Percentiles rank a stretch among this genome's conserved stretches.
Evolutionary conservation across 176 grass and related monocot species (phyloP).

Genomic region (Oryza glaberrima): DNA sequence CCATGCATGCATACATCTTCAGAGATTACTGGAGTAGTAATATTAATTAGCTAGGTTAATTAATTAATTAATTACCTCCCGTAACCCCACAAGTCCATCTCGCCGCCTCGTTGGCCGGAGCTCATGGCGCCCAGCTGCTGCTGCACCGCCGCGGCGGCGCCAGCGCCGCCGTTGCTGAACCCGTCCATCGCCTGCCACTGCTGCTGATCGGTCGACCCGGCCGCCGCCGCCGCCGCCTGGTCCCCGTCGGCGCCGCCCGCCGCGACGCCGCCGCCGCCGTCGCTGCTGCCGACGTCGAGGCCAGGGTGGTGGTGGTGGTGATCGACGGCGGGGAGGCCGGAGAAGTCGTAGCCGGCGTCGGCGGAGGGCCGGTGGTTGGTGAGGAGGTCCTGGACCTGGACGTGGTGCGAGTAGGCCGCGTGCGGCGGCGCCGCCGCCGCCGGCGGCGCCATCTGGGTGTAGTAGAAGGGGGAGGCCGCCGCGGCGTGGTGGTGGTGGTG

Average conservation of each 20-base stretch:
- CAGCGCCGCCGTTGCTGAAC: constrained; percentile 47
- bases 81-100: constrained; percentile 97
- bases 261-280: constrained; percentile 26
- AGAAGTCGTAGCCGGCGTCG: constrained; percentile 67
- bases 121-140: constrained; percentile 77
- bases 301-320: constrained; percentile 47
- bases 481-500: constrained; percentile 33
- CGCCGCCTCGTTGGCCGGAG: constrained; percentile 65
- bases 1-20: not conserved
- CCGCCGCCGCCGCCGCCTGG: not conserved
- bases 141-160: constrained; percentile 25
- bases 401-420: constrained; percentile 61
- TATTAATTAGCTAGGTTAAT: not conserved
- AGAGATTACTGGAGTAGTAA: not conserved
- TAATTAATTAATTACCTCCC: constrained; percentile 52
- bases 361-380: constrained; percentile 76
- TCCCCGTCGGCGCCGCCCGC: constrained; percentile 28
- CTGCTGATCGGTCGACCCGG: constrained; percentile 25
- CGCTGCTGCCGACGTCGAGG: constrained; percentile 52
- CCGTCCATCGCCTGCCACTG: constrained; percentile 84
- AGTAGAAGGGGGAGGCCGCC: constrained; percentile 60
- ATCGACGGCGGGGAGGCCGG: constrained; percentile 64
- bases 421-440: constrained; percentile 40
- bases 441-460: constrained; percentile 63
- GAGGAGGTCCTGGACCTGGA: constrained; percentile 92